Evolutionary conservation across 2,329 filamentous ascomycete species (phyloP).

Genomic region (Diaporthe sp.): DNA sequence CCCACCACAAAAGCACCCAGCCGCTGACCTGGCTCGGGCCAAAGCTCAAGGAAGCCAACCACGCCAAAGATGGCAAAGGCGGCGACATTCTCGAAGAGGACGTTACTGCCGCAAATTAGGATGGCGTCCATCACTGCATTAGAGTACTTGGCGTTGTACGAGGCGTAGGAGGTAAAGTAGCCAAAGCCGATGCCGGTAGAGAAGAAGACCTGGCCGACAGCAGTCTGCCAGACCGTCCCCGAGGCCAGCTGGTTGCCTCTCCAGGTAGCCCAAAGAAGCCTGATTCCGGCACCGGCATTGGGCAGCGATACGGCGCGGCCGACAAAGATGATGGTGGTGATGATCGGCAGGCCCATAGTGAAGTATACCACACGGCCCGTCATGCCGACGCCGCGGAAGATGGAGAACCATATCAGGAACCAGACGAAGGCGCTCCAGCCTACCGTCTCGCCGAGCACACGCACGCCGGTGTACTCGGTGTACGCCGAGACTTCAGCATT

Average conservation of each 20-base stretch:
- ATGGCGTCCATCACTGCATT: conserved; percentile 70
- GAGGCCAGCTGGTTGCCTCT: conserved; percentile 59
- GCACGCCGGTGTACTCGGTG: conserved; percentile 56
- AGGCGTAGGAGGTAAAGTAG: conserved; percentile 68
- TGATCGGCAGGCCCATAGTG: conserved; percentile 69
- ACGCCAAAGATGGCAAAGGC: conserved; percentile 64
- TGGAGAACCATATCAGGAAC: conserved; percentile 69
- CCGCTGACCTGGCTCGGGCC: conserved; percentile 48
- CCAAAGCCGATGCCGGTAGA: conserved; percentile 69
- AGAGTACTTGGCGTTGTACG: conserved; percentile 66
- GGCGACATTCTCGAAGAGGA: conserved; percentile 65
- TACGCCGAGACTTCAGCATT: conserved; percentile 53
- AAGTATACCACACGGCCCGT: conserved; percentile 70
- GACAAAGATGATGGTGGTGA: conserved; percentile 66
- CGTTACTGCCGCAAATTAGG: conserved; percentile 65
- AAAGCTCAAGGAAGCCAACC: conserved; percentile 56
- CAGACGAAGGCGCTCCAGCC: conserved; percentile 69
- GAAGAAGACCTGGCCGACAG: conserved; percentile 69
- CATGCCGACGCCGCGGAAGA: conserved; percentile 67
- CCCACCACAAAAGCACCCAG: conserved; percentile 67
- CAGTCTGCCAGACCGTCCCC: conserved; percentile 68
- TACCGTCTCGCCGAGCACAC: conserved; percentile 64
- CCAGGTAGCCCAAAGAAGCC: conserved; percentile 58
- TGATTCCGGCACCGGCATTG: conserved; percentile 63
- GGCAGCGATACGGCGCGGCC: conserved; percentile 63